These are phyloP conservation scores for Moesziomyces sp. DNA, from an alignment of 1,284 basidiomycete genomes.

Conservation along the genomic window DNA sequence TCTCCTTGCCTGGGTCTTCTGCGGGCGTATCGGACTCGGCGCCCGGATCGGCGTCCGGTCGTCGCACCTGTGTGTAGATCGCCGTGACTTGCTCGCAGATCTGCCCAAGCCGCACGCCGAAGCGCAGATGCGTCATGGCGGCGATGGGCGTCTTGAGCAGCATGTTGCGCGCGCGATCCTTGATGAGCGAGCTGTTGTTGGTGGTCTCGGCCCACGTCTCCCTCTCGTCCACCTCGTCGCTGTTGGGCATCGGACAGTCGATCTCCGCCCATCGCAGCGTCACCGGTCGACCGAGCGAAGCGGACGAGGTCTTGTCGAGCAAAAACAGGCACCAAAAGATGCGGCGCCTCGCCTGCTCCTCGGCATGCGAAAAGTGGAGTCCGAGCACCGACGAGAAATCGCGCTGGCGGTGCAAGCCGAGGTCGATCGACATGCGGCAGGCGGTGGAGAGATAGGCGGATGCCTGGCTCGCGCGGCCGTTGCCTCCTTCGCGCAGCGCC, in stretches of 20 bases:
- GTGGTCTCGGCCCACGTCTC: conserved; percentile 50
- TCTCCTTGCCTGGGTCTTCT: neutral
- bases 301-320: conserved; percentile 54
- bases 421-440: conserved; percentile 53
- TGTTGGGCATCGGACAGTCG: conserved; percentile 51
- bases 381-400: conserved; percentile 41
- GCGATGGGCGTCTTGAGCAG: conserved; percentile 43
- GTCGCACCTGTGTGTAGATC: conserved; percentile 48
- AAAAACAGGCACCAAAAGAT: conserved; percentile 53
- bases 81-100: conserved; percentile 50
- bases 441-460: conserved; percentile 49
- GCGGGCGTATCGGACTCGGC: neutral
- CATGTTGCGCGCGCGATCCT: conserved; percentile 28
- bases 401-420: conserved; percentile 53
- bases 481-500: conserved; percentile 55
- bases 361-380: conserved; percentile 37
- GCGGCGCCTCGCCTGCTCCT: conserved; percentile 49
- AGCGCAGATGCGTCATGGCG: conserved; percentile 38
- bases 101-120: conserved; percentile 32
- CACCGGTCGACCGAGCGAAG: conserved; percentile 50
- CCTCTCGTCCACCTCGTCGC: conserved; percentile 48
- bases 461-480: conserved; percentile 44
- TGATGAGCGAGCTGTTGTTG: conserved; percentile 45
- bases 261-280: conserved; percentile 54
- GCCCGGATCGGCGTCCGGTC: conserved; percentile 11